Percentiles rank a stretch among this genome's conserved stretches.
Conservation (phyloP, 176 grass and related monocot species). For the Oryza glumipatula region DNA sequence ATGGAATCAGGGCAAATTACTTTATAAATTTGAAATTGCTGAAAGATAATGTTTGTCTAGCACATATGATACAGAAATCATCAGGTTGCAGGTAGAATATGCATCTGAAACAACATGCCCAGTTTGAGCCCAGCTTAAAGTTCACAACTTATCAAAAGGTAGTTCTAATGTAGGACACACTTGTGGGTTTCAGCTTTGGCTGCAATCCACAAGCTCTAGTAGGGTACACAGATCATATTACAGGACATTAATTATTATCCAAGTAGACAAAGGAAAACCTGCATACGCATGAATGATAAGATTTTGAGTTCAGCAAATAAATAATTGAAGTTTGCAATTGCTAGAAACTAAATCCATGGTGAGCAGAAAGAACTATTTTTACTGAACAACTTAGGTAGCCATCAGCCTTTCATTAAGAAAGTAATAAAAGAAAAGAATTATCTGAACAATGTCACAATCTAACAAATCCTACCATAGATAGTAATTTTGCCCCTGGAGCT, state of each 20-base stretch:
- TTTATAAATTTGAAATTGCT: background rate
- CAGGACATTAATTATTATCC: background rate
- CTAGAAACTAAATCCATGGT: conserved; percentile 9
- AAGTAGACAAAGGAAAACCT: too few species aligned
- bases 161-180: too few species aligned
- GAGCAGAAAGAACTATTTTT: background rate
- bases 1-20: background rate
- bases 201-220: background rate
- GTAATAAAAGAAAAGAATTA: background rate
- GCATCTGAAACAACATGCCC: conserved; percentile 11
- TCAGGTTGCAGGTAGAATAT: background rate
- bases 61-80: background rate
- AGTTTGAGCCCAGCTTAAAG: background rate
- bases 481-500: conserved; percentile 63
- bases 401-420: conserved; percentile 21
- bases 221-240: conserved; percentile 10
- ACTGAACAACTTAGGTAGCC: background rate
- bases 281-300: background rate
- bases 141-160: too few species aligned
- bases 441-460: background rate
- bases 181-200: background rate
- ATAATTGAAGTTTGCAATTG: background rate
- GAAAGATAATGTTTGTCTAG: conserved; percentile 22
- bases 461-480: conserved; percentile 65
- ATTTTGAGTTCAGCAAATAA: conserved; percentile 15